Conservation (phyloP, 768 basidiomycete species). For the Lactarius trivialis region DNA sequence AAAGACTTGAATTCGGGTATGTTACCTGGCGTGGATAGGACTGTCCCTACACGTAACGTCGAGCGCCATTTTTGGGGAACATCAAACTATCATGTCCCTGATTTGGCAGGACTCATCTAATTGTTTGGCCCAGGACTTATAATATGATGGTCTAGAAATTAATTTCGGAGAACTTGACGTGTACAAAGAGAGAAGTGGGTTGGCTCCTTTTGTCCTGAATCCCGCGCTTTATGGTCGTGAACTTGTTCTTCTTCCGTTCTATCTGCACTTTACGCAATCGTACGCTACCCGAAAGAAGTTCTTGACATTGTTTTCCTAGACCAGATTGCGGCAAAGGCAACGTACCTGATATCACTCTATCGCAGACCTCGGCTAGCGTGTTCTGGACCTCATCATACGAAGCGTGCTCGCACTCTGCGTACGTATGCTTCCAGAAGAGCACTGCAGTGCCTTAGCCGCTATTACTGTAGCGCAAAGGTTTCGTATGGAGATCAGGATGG, state of each 20-base stretch:
- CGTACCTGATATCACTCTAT: neutral
- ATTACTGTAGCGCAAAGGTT: neutral
- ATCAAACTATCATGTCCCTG: neutral
- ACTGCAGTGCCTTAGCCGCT: neutral
- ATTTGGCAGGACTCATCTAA: neutral
- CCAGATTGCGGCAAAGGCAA: neutral
- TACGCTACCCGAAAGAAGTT: neutral
- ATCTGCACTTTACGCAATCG: neutral
- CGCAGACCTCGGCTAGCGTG: neutral
- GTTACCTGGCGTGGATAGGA: neutral
- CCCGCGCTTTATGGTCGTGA: neutral
- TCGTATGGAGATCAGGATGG: neutral
- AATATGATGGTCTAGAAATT: neutral
- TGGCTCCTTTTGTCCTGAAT: neutral
- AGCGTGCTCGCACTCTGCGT: neutral
- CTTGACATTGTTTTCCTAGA: neutral
- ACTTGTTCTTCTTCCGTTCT: neutral
- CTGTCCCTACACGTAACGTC: constrained; percentile 6
- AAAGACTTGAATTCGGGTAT: neutral
- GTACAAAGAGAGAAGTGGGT: neutral
- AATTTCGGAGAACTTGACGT: neutral
- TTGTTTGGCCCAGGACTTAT: neutral
- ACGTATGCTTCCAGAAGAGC: neutral
- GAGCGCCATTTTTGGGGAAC: neutral
- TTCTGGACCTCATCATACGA: neutral